Evolutionary conservation across 2,329 filamentous ascomycete species (phyloP).

Genomic region (Periconia sp.): DNA sequence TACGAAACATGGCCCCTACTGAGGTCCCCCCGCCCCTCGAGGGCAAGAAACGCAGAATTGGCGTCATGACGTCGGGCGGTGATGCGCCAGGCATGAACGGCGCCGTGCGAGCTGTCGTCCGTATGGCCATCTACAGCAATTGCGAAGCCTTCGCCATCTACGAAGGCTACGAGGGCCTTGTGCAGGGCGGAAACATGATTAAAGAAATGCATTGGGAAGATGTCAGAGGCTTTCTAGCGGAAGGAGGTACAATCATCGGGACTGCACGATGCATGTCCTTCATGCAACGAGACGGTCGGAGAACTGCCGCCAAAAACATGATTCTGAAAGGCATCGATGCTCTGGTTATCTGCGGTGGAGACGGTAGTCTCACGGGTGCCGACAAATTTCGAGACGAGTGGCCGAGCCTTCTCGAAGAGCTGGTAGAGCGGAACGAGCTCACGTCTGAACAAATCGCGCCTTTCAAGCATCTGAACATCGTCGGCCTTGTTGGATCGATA

Average conservation of each 20-base stretch:
- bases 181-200: conserved; percentile 86
- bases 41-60: conserved; percentile 67
- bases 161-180: conserved; percentile 94
- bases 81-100: conserved; percentile 96
- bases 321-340: conserved; percentile 91
- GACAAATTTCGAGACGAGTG: conserved; percentile 92
- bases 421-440: conserved; percentile 74
- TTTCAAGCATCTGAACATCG: conserved; percentile 88
- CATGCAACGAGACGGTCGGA: conserved; percentile 80
- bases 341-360: conserved; percentile 93
- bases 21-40: conserved; percentile 39
- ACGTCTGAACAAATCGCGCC: conserved; percentile 70
- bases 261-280: conserved; percentile 93
- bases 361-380: conserved; percentile 85
- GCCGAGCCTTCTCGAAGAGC: conserved; percentile 82
- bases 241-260: conserved; percentile 93
- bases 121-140: conserved; percentile 80
- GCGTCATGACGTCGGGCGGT: conserved; percentile 90
- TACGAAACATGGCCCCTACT: conserved; percentile 30
- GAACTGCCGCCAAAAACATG: conserved; percentile 91
- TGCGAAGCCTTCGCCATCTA: conserved; percentile 60
- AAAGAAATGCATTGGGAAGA: conserved; percentile 87
- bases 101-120: conserved; percentile 84
- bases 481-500: conserved; percentile 93
- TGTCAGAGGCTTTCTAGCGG: conserved; percentile 89